phyloP scores from a whole-genome alignment of 306 rosid genomes.

The Dicorynia guianensis region DNA sequence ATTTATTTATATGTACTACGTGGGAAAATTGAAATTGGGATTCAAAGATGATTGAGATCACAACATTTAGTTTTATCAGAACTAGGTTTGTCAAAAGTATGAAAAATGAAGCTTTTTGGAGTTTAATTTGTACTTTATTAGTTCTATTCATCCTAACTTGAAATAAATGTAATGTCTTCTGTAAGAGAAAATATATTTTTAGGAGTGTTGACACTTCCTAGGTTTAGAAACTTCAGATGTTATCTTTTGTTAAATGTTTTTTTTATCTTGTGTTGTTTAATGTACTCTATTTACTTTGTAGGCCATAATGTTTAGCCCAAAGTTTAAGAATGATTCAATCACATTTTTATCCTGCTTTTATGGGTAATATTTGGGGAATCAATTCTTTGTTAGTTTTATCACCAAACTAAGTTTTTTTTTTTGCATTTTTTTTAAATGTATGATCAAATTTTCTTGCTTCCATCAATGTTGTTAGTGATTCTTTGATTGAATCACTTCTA shows the following conservation, averaged over 20 bases:
- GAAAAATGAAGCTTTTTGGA: constrained; percentile 4
- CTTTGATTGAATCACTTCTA: constrained; percentile 20
- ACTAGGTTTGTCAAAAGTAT: constrained; percentile 14
- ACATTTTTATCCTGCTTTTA: no score
- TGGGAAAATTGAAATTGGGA: background rate
- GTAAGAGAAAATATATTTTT: constrained; percentile 7
- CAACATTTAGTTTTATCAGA: constrained; percentile 2
- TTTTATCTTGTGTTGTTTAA: constrained; percentile 9
- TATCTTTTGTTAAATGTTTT: constrained; percentile 16
- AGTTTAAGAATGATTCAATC: no score
- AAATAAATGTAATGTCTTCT: constrained; percentile 16
- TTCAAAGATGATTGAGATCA: background rate
- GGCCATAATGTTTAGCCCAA: constrained; percentile 18
- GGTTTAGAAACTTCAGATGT: constrained; percentile 21
- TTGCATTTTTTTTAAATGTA: constrained; percentile 32
- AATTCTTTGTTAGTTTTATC: background rate
- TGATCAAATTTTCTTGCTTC: constrained; percentile 32
- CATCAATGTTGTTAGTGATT: constrained; percentile 31
- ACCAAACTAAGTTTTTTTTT: constrained; percentile 5
- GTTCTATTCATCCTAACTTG: constrained; percentile 5
- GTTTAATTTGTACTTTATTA: constrained; percentile 15
- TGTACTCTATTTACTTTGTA: constrained; percentile 22
- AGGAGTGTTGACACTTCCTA: constrained; percentile 8
- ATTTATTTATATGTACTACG: constrained; percentile 29
- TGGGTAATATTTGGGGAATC: background rate